Conservation (phyloP, 495 filamentous ascomycete species). For the Penicilliopsis zonata region DNA sequence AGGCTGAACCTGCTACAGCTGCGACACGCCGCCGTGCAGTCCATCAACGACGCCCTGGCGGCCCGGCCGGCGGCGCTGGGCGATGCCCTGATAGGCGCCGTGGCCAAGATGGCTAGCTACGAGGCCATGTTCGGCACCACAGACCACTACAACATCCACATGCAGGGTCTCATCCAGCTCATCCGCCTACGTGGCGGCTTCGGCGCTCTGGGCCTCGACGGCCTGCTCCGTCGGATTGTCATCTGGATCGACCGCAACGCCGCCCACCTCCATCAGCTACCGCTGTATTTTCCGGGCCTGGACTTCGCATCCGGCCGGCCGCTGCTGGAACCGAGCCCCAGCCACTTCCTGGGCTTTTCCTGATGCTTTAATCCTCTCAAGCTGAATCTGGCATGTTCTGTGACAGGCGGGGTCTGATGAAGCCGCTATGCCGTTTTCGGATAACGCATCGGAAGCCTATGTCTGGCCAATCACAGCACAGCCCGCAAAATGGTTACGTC, state of each 20-base stretch:
- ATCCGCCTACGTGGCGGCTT: slow-evolving; percentile 26
- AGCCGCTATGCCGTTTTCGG: too few species aligned
- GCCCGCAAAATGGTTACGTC: too few species aligned
- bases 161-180: slow-evolving; percentile 21
- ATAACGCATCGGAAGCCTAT: too few species aligned
- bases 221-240: slow-evolving; percentile 26
- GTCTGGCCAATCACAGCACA: too few species aligned
- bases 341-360: slow-evolving; percentile 28
- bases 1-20: slow-evolving; percentile 21
- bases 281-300: slow-evolving; percentile 12
- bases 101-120: slow-evolving; percentile 37
- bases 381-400: too few species aligned
- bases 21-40: slow-evolving; percentile 17
- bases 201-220: slow-evolving; percentile 20
- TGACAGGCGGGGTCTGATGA: too few species aligned
- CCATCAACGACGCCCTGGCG: slow-evolving; percentile 21
- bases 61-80: slow-evolving; percentile 4
- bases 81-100: slow-evolving; percentile 28
- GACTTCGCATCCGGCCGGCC: slow-evolving; percentile 11
- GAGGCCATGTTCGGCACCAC: slow-evolving; percentile 31
- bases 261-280: slow-evolving; percentile 19
- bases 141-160: slow-evolving; percentile 24
- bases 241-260: slow-evolving; percentile 34
- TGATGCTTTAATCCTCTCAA: too few species aligned
- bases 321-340: slow-evolving; percentile 15